Percentiles rank a stretch among this genome's conserved stretches.
These are phyloP conservation scores for Komagataella kurtzmanii DNA, from an alignment of 805 yeast genomes.

Conservation along the genomic window DNA sequence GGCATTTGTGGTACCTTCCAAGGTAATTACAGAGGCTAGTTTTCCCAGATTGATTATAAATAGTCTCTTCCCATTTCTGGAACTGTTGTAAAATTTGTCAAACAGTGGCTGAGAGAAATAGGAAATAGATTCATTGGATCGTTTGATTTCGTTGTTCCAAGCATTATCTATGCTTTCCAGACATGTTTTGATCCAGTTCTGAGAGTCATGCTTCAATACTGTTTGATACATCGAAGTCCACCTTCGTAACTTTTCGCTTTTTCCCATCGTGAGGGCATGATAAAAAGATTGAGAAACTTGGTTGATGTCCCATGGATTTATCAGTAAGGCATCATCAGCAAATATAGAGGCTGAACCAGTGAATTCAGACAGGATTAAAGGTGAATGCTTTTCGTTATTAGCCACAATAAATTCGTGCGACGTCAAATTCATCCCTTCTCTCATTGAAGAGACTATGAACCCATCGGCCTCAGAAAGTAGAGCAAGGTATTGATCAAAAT, in stretches of 20 bases:
- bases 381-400: slow-evolving; percentile 57
- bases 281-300: slow-evolving; percentile 53
- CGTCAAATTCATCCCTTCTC: slow-evolving; percentile 95
- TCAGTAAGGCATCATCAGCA: slow-evolving; percentile 52
- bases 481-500: slow-evolving; percentile 81
- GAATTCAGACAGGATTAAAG: slow-evolving; percentile 80
- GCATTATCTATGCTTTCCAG: slow-evolving; percentile 33
- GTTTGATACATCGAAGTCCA: slow-evolving; percentile 52
- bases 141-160: slow-evolving; percentile 24
- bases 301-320: slow-evolving; percentile 85
- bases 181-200: slow-evolving; percentile 57
- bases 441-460: slow-evolving; percentile 78
- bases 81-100: slow-evolving; percentile 15
- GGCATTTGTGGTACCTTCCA: slow-evolving; percentile 12
- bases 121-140: not conserved
- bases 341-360: slow-evolving; percentile 86
- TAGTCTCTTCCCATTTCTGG: slow-evolving; percentile 27
- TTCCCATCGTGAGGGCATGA: slow-evolving; percentile 50
- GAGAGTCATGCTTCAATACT: slow-evolving; percentile 56
- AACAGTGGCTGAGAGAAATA: slow-evolving; percentile 19
- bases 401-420: slow-evolving; percentile 89
- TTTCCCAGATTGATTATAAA: slow-evolving; percentile 39
- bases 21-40: slow-evolving; percentile 18
- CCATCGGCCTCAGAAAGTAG: slow-evolving; percentile 74
- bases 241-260: slow-evolving; percentile 39